Conservation (phyloP, 192 early-diverging fungal species). For the Thamnidium elegans region DNA sequence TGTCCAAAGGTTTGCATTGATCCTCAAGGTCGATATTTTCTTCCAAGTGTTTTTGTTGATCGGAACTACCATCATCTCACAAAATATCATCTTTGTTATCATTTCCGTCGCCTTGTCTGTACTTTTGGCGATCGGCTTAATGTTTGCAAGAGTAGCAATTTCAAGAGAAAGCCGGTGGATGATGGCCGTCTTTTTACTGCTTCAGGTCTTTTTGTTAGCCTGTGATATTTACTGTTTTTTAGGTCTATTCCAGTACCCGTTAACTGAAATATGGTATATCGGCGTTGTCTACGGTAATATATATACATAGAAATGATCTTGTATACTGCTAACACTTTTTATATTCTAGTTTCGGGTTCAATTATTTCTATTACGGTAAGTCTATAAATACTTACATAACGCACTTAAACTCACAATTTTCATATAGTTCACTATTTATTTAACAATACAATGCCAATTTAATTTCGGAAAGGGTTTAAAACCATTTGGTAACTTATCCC, state of each 20-base stretch:
- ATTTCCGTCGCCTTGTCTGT: not conserved
- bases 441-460: not conserved
- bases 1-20: constrained; percentile 12
- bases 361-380: constrained; percentile 13
- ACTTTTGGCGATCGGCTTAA: not conserved
- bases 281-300: constrained; percentile 9
- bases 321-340: not conserved
- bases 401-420: not conserved
- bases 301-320: not conserved
- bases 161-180: constrained; percentile 1
- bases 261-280: not conserved
- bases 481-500: not conserved
- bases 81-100: not conserved
- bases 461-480: not conserved
- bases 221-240: not conserved
- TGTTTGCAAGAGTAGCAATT: not conserved
- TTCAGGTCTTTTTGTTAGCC: not conserved
- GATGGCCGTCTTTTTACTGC: not conserved
- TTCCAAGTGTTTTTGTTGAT: constrained; percentile 10
- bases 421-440: not conserved
- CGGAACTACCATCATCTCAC: not conserved
- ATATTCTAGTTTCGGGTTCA: not conserved
- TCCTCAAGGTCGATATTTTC: constrained; percentile 23
- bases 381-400: not conserved
- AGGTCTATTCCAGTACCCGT: not conserved